Base-by-base conservation (phyloP, 2,329 filamentous ascomycete genomes). In the Ophiosphaerella korrae region DNA sequence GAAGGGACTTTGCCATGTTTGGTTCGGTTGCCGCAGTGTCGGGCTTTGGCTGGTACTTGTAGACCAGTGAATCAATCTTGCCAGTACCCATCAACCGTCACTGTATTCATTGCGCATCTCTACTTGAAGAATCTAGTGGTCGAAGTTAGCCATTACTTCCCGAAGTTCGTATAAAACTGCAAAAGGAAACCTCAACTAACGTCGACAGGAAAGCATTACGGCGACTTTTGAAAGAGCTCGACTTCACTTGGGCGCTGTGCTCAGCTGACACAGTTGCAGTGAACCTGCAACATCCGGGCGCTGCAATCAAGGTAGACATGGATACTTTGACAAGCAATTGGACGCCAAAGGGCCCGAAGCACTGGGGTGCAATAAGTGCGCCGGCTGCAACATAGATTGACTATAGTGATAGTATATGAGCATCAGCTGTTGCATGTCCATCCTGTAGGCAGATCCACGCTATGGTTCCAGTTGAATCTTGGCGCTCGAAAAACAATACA, bases 221-320 rank as follows among this genome's bases (percentile, higher is more conserved):
- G 67, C 55, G 52, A 66, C 66, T 50, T 61, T 54, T 46, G 52
- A 46, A 48, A 53, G 42, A 34, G 50, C 50, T 51, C 48, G 53
- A 55, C 49, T 58, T 53, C 58, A 61, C 58, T 49, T 51, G 48
- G 48, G 61, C 62, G 65, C 52, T 50, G 67, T 70, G 57, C 45
- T 52, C 64, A 66, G 65, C 63, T 69, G 62, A 66, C 67, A 71
- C 68, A 64, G 54, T 60, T 58, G 68, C 66, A 67, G 57, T 58
- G 50, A 57, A 55, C 56, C 57, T 69, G 65, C 66, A 67, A 58
- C 52, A 39, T 59, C 54, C 64, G 68, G 67, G 67, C 64, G 67
- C 40, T 57, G 21, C 45, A 7, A 36, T 45, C 44, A 18, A 36
- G 33, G 31, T 36, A 39, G 42, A 43, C 33, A 31, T 46, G 14